Evolutionary conservation across 306 rosid genomes (phyloP).

Genomic region (Trifolium fragiferum): DNA sequence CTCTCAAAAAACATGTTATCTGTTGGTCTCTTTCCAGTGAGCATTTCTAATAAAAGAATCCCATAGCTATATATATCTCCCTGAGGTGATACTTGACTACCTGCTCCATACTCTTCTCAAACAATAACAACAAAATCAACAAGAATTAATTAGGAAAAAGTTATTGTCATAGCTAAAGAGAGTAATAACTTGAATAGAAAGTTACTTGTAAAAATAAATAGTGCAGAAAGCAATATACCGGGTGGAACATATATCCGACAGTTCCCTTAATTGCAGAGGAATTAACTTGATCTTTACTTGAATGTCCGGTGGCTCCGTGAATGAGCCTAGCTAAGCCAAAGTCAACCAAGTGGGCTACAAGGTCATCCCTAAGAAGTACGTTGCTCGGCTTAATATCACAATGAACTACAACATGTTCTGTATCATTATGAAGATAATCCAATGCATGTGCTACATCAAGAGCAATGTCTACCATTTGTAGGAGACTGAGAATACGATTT

Average conservation of each 20-base stretch:
- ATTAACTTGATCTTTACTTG: conserved; percentile 20
- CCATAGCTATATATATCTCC: too few species aligned
- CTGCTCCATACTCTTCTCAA: too few species aligned
- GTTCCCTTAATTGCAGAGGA: conserved; percentile 42
- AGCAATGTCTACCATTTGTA: conserved; percentile 36
- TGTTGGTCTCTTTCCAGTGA: conserved; percentile 36
- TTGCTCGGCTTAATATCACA: conserved; percentile 59
- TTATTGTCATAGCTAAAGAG: too few species aligned
- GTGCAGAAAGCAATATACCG: too few species aligned
- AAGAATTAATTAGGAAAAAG: too few species aligned
- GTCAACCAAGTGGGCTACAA: conserved; percentile 50
- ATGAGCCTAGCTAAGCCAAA: conserved; percentile 53
- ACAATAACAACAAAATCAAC: too few species aligned
- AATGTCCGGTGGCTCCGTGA: not conserved
- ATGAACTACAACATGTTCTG: conserved; percentile 38
- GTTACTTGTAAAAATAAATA: too few species aligned
- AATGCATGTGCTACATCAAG: conserved; percentile 51
- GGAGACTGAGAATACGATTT: conserved; percentile 1
- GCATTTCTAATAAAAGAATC: conserved; percentile 1
- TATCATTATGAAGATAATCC: conserved; percentile 50
- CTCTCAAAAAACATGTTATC: conserved; percentile 22
- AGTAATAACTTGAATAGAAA: too few species aligned
- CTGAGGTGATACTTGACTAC: too few species aligned
- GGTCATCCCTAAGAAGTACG: conserved; percentile 44
- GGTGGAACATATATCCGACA: conserved; percentile 45